These are phyloP conservation scores for Penicillium sp. DNA, from an alignment of 2,329 filamentous ascomycete genomes.

Conservation along the genomic window DNA sequence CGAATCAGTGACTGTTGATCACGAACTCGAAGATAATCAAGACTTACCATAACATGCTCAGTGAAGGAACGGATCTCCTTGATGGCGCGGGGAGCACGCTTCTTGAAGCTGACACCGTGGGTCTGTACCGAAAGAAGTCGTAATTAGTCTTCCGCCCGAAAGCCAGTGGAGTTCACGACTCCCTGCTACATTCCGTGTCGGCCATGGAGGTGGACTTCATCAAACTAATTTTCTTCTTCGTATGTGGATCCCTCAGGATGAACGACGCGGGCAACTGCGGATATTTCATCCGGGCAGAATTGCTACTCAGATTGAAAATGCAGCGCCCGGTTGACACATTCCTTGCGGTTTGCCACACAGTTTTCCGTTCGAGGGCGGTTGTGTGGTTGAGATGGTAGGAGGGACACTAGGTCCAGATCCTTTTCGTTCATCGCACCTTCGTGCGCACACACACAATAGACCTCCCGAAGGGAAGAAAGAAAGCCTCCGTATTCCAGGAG, in stretches of 20 bases:
- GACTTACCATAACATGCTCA: slow-evolving; percentile 86
- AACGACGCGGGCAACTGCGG: too few relatives aligned
- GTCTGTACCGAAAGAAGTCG: slow-evolving; percentile 57
- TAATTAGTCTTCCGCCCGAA: slow-evolving; percentile 65
- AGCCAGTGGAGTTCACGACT: slow-evolving; percentile 30
- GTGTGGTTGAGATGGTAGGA: not conserved
- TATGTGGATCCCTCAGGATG: not conserved
- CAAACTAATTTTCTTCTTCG: slow-evolving; percentile 52
- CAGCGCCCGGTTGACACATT: too few relatives aligned
- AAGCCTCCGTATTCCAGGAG: slow-evolving; percentile 20
- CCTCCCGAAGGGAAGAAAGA: slow-evolving; percentile 6
- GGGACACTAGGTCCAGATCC: not conserved
- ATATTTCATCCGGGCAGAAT: too few relatives aligned
- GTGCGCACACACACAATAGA: slow-evolving; percentile 15
- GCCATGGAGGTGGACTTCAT: slow-evolving; percentile 62
- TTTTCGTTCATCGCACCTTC: slow-evolving; percentile 5
- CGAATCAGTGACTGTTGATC: not conserved
- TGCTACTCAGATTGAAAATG: too few relatives aligned
- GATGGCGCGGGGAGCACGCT: slow-evolving; percentile 95
- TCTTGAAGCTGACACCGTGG: slow-evolving; percentile 98
- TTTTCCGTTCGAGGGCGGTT: slow-evolving; percentile 1
- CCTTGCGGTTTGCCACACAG: not conserved
- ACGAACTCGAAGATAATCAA: not conserved
- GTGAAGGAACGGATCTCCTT: slow-evolving; percentile 99
- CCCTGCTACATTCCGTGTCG: slow-evolving; percentile 31